Conservation (phyloP, 2,329 filamentous ascomycete species). For the Aspergillus persii region DNA sequence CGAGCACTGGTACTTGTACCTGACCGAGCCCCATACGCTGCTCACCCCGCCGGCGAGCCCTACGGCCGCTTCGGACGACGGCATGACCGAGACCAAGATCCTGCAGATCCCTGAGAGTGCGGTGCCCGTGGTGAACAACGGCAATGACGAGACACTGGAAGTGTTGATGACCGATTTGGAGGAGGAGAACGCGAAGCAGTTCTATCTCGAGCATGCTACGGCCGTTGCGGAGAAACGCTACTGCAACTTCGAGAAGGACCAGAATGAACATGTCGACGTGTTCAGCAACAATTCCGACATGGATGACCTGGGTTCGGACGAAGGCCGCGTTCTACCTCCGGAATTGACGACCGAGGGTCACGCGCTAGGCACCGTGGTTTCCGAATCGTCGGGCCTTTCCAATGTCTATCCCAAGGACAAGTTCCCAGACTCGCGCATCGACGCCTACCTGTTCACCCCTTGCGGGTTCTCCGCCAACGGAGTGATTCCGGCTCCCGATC, state of each 20-base stretch:
- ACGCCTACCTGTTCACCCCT: constrained; percentile 93
- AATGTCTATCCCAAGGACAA: constrained; percentile 81
- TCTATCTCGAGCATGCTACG: constrained; percentile 78
- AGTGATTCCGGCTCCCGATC: constrained; percentile 75
- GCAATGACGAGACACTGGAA: constrained; percentile 56
- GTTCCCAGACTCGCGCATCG: constrained; percentile 90
- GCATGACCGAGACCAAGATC: constrained; percentile 59
- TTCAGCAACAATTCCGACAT: constrained; percentile 72
- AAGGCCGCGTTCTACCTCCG: constrained; percentile 56
- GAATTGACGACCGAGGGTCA: constrained; percentile 90
- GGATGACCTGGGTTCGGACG: constrained; percentile 56
- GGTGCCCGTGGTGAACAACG: constrained; percentile 23
- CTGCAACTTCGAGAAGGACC: constrained; percentile 66
- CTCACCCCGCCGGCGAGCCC: constrained; percentile 83
- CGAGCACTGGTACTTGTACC: constrained; percentile 98
- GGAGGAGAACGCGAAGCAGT: constrained; percentile 64
- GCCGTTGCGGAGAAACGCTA: constrained; percentile 81
- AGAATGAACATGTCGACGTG: constrained; percentile 63
- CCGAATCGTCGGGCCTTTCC: constrained; percentile 82
- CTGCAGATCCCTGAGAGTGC: constrained; percentile 51
- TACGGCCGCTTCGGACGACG: constrained; percentile 45
- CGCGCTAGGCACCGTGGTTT: constrained; percentile 86
- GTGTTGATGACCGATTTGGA: constrained; percentile 68
- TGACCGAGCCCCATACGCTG: constrained; percentile 78
- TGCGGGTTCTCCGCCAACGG: constrained; percentile 98